Base-by-base conservation (phyloP, 73 alveolate species). In the Loxodes magnus region DNA sequence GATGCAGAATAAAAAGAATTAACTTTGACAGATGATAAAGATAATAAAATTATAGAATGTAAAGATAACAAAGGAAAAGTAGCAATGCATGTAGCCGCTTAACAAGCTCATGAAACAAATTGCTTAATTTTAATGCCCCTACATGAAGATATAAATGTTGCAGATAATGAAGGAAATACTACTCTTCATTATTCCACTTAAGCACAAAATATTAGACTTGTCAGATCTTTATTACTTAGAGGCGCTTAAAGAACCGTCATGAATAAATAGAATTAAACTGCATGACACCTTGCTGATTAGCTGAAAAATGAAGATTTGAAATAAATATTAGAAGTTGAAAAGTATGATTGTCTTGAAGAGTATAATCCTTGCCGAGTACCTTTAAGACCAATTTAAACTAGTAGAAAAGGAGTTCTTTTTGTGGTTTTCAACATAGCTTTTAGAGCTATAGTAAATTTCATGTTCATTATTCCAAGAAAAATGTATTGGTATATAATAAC, bases 181-280 rank as follows among this genome's bases (percentile, higher is more conserved):
- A 37, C 67, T 7, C 55, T 56, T 5, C 64, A 42, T 14, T 24
- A 25, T n/a, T 12, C 59, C 7, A 10, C 39, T n/a, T 12, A 12
- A 1, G 59, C 52, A 5, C 22, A 46, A 38, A 44, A 71, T 61
- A 28, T 64, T 2, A 68, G 51, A 46, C 49, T 71, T 51, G 81
- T 77, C 7, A 81, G 66, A 60, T 61, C 60, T 56, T 59, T 77
- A 25, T 48, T 81, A 35, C 20, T 81, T 1, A 56, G 61, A 15
- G 94, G 94, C 2, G 94, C 91, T 19, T 64, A 81, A 33, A 68
- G 56, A 51, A 14, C 7, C 3, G 46, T 62, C 1, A 46, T n/a
- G 2, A 46, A 46, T 24, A 17, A 3, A 56, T 48, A 39, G 91
- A 78, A 55, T 15, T 25, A 7, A 44, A 63, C 6, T 71, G 81